Evolutionary conservation across 805 yeast species (phyloP), one percentile per base, ranked within the genome.

Genomic region (Priceomyces melissophilus): DNA sequence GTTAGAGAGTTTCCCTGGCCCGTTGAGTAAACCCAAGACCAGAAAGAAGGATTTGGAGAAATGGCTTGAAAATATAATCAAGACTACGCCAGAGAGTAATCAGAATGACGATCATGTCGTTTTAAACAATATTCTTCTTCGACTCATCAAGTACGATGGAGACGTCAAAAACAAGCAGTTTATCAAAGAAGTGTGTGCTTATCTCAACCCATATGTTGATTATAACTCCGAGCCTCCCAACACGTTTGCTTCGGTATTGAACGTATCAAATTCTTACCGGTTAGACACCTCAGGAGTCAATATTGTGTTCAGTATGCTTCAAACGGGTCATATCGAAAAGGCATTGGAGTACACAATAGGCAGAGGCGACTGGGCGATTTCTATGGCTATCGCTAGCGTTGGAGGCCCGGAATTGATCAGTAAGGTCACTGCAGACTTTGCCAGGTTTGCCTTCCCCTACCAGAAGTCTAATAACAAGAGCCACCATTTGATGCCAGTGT

Each of bases 361-460:
- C 1, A 75, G 78, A 39, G 75, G 79, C 8, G 86, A 87, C 48
- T 90, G 87, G 84, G 81, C 91, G 0, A 69, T 89, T 59, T 84
- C 96, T 0, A 61, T 91, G 40, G 57, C 88, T 25, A 66, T 90
- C 37, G 81, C 95, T 1, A 75, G 82, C 44, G 59, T 87, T 12
- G 64, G 79, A 20, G 84, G 93, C 2, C 75, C 77, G 14, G 81
- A 78, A 3, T 69, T 71, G 30, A 82, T 85, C 76, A 61, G 76
- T 4, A 62, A 65, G 27, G 75, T 83, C 2, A 81, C 83, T 4
- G 69, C 80, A 9, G 78, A 72, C 40, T 86, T 79, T 55, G 73
- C 73, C 49, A 36, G 77, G 65, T 46, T 80, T 65, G 46, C 69
- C 60, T 51, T 64, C 60, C 52, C 76, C 48, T 47, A 72, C 58